phyloP scores from a whole-genome alignment of 495 filamentous ascomycete species.

The Hypoxylon rickii region DNA sequence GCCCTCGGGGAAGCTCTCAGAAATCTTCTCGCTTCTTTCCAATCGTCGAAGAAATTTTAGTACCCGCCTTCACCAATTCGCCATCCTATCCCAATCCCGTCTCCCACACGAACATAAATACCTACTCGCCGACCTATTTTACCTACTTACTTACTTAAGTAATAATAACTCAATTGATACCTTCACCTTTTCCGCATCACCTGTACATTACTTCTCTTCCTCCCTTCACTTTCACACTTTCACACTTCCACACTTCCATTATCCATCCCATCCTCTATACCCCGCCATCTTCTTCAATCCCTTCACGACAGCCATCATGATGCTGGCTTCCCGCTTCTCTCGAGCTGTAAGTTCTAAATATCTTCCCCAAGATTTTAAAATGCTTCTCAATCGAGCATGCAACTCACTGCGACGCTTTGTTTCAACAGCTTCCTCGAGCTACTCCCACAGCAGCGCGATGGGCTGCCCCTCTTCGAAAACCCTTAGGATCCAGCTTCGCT shows the following conservation, averaged over 20 bases:
- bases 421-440: conserved; percentile 67
- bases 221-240: conserved; percentile 36
- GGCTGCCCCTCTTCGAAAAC: conserved; percentile 58
- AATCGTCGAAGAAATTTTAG: conserved; percentile 35
- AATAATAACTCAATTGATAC: conserved; percentile 21
- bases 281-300: conserved; percentile 34
- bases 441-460: conserved; percentile 62
- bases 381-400: conserved; percentile 7
- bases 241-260: too few relatives aligned
- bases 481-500: conserved; percentile 55
- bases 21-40: conserved; percentile 34
- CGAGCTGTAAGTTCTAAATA: conserved; percentile 69
- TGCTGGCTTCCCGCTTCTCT: conserved; percentile 67
- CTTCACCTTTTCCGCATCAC: conserved; percentile 18
- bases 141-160: conserved; percentile 35
- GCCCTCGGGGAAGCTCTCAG: conserved; percentile 41
- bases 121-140: too few relatives aligned
- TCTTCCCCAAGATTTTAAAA: conserved; percentile 19
- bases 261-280: too few relatives aligned
- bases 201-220: conserved; percentile 42
- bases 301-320: conserved; percentile 50
- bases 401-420: conserved; percentile 31
- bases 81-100: too few relatives aligned
- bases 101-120: too few relatives aligned
- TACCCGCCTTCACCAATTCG: conserved; percentile 22